Evolutionary conservation across 129 eudicot species (phyloP).

Genomic region (Ambrosia artemisiifolia): DNA sequence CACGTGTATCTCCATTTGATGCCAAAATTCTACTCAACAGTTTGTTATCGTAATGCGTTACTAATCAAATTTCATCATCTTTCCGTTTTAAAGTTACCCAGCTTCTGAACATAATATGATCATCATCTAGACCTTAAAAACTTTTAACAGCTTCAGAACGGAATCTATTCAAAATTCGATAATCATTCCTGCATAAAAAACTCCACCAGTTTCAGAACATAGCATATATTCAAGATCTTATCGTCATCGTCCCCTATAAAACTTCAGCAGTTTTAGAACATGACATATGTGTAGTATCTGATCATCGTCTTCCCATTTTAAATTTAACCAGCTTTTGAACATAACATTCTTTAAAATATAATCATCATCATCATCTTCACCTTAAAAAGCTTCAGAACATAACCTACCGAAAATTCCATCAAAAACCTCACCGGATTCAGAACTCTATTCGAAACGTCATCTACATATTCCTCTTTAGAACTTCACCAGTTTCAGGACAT

Average conservation of each 20-base stretch:
- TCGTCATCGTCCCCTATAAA: neutral
- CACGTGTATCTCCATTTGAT: neutral
- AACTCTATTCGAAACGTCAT: neutral
- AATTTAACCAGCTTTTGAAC: neutral
- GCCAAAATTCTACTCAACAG: constrained; percentile 3
- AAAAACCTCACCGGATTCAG: neutral
- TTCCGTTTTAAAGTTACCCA: neutral
- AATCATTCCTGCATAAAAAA: neutral
- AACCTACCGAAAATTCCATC: neutral
- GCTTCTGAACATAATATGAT: constrained; percentile 1
- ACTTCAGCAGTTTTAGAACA: constrained; percentile 3
- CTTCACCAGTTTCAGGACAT: constrained; percentile 9
- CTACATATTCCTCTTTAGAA: neutral
- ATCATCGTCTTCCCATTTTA: neutral
- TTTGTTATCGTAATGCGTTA: neutral
- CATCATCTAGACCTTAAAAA: neutral
- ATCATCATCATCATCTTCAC: neutral
- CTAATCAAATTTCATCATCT: neutral
- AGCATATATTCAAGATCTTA: neutral
- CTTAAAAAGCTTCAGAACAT: constrained; percentile 12
- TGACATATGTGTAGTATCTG: neutral
- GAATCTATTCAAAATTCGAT: neutral
- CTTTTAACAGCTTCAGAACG: constrained; percentile 15
- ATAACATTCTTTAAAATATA: neutral
- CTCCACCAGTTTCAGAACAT: constrained; percentile 4